phyloP scores from a whole-genome alignment of 1,284 basidiomycete species.

The Leccinum colubrinum region DNA sequence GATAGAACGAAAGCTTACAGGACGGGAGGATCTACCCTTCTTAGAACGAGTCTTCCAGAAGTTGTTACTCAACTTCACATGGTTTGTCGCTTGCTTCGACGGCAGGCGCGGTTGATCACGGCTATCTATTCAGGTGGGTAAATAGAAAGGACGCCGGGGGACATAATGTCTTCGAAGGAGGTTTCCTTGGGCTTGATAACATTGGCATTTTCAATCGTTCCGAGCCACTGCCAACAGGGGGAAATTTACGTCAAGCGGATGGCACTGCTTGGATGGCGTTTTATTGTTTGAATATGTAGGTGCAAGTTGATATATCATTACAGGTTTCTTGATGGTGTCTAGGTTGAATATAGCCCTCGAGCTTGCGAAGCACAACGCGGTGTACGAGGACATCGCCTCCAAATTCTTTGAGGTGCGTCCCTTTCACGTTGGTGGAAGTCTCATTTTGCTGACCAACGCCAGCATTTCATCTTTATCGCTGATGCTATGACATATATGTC shows the following conservation, averaged over 20 bases:
- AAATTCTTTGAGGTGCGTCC: constrained; percentile 87
- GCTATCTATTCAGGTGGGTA: constrained; percentile 74
- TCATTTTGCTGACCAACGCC: constrained; percentile 10
- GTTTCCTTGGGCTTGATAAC: constrained; percentile 97
- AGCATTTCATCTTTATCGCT: constrained; percentile 96
- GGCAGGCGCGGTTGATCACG: constrained; percentile 1
- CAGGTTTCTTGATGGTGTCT: constrained; percentile 2
- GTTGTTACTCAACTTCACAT: constrained; percentile 94
- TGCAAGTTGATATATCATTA: constrained; percentile 1
- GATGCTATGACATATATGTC: constrained; percentile 95
- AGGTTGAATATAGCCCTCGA: constrained; percentile 97
- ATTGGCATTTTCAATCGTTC: constrained; percentile 98
- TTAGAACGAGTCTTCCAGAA: constrained; percentile 99
- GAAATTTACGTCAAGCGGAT: constrained; percentile 90
- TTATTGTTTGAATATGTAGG: constrained; percentile 92
- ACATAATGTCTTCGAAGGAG: constrained; percentile 96
- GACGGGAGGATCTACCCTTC: constrained; percentile 89
- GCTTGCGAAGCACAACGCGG: constrained; percentile 94
- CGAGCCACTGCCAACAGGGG: constrained; percentile 93
- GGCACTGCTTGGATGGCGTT: constrained; percentile 99
- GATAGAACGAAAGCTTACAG: constrained; percentile 94
- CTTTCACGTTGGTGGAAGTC: neutral
- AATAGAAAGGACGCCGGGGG: constrained; percentile 96
- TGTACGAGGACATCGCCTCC: constrained; percentile 99
- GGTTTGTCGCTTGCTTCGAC: constrained; percentile 44